phyloP scores from a whole-genome alignment of 176 grass and related monocot species.

The Urochloa ruziziensis region DNA sequence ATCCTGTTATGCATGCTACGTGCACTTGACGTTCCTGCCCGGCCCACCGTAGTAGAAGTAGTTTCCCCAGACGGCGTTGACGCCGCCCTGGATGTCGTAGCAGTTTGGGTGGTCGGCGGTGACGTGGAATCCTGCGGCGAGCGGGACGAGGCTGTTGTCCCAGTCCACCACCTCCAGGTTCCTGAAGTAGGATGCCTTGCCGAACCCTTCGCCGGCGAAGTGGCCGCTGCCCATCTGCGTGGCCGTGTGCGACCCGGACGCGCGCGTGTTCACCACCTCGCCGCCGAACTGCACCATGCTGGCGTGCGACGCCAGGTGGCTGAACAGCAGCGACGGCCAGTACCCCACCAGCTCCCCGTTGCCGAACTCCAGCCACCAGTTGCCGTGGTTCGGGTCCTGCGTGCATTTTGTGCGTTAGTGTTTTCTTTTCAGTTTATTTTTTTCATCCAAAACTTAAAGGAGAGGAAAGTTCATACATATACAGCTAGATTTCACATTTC shows the following conservation, averaged over 20 bases:
- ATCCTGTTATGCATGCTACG: conserved; percentile 4
- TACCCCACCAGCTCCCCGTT: conserved; percentile 72
- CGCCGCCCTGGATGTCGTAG: conserved; percentile 84
- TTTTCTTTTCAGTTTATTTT: neutral
- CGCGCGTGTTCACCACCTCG: conserved; percentile 72
- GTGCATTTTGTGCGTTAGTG: no score
- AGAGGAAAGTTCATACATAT: no score
- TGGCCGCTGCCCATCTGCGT: conserved; percentile 95
- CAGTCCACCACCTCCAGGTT: conserved; percentile 86
- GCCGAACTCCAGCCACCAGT: conserved; percentile 97
- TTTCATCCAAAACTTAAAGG: no score
- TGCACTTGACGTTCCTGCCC: conserved; percentile 68
- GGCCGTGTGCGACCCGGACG: conserved; percentile 56
- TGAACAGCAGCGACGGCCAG: conserved; percentile 89
- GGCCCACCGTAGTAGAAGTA: conserved; percentile 93
- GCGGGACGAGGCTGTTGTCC: conserved; percentile 89
- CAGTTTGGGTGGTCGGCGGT: conserved; percentile 78
- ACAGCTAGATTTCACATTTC: neutral
- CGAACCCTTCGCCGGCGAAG: conserved; percentile 65
- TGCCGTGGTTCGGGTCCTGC: conserved; percentile 87
- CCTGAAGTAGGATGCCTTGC: conserved; percentile 72
- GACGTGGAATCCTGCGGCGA: conserved; percentile 59
- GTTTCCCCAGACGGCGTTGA: conserved; percentile 76
- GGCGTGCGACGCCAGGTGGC: conserved; percentile 73
- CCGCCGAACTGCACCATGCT: conserved; percentile 96